Evolutionary conservation across 805 yeast genomes (phyloP).

Genomic region (Kazachstania kunashirensis): DNA sequence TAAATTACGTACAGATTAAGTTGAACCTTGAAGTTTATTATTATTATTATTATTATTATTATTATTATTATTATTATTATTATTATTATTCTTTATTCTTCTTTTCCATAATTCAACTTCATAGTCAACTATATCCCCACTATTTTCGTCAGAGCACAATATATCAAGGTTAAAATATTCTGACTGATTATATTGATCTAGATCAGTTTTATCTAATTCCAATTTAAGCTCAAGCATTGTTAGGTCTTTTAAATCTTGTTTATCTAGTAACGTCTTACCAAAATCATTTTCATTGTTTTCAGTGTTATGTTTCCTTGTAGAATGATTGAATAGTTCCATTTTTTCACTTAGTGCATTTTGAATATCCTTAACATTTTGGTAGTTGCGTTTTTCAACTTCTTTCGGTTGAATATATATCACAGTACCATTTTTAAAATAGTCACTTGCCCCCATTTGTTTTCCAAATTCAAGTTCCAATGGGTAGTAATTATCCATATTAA

Average conservation of each 20-base stretch:
- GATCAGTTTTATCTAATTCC: slow-evolving; percentile 1
- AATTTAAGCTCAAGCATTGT: slow-evolving; percentile 14
- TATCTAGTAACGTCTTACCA: slow-evolving; percentile 3
- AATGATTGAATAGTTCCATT: slow-evolving; percentile 4
- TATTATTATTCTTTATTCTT: too few species aligned
- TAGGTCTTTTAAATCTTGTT: slow-evolving; percentile 9
- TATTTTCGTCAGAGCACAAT: slow-evolving; percentile 17
- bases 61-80: too few species aligned
- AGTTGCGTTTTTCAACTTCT: slow-evolving; percentile 1
- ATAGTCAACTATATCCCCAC: slow-evolving; percentile 17
- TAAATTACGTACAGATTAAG: too few species aligned
- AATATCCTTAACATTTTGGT: slow-evolving; percentile 8
- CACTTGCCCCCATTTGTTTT: slow-evolving; percentile 15
- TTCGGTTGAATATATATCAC: slow-evolving; percentile 20
- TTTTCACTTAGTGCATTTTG: slow-evolving; percentile 9
- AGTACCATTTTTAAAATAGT: slow-evolving; percentile 24
- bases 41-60: too few species aligned
- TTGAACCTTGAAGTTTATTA: too few species aligned
- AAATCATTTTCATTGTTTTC: background rate
- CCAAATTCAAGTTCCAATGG: slow-evolving; percentile 37
- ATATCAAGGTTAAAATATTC: slow-evolving; percentile 14
- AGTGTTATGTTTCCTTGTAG: background rate
- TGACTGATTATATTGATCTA: slow-evolving; percentile 1
- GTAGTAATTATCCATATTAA: slow-evolving; percentile 42
- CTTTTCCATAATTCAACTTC: slow-evolving; percentile 23